Evolutionary conservation across 371 early-diverging fungal genomes (phyloP), one percentile per base, ranked within the genome.

Genomic region (Sporodiniella umbellata): DNA sequence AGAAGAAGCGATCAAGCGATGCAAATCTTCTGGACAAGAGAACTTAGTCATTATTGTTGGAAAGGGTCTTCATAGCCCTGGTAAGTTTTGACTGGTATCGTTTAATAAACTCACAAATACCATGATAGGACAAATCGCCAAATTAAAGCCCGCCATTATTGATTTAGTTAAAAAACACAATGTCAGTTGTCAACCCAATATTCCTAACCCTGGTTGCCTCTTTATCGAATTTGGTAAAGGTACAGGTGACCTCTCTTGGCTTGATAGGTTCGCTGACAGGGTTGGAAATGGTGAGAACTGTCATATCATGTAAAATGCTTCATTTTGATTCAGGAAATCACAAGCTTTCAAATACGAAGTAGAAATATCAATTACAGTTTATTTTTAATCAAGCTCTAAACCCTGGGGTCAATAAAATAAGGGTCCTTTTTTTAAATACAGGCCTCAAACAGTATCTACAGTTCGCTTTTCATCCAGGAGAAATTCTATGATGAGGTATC

Each of bases 141-240:
- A 80, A 49, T 58, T 84, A 40, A 82, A 82, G 56, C 85, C 85
- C 14, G 85, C 81, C 3, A 74, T 84, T 37, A 62, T 57, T 7
- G 67, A 78, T 12, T 49, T 84, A 28, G 74, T 84, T 26, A 62
- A 68, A 21, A 72, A 78, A 37, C 80, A 80, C 48, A 60, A 77
- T 8, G 66, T 84, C 25, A 63, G 66, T 23, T 79, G 75, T 38
- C 73, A 77, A 15, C 83, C 79, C 0, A 71, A 80, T 48, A 68
- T 66, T 12, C 84, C 84, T 14, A 84, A 82, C 55, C 70, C 74
- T 42, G 85, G 85, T 0, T 84, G 85, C 60, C 64, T 84, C 15
- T 80, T 66, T 47, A 62, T 84, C 31, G 80, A 82, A 25, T 77
- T 77, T 31, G 74, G 74, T 56, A 65, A 68, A 53, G 74, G 74